Base-by-base conservation (phyloP, 1,139 yeast species). In the Groenewaldozyma auringiensis region DNA sequence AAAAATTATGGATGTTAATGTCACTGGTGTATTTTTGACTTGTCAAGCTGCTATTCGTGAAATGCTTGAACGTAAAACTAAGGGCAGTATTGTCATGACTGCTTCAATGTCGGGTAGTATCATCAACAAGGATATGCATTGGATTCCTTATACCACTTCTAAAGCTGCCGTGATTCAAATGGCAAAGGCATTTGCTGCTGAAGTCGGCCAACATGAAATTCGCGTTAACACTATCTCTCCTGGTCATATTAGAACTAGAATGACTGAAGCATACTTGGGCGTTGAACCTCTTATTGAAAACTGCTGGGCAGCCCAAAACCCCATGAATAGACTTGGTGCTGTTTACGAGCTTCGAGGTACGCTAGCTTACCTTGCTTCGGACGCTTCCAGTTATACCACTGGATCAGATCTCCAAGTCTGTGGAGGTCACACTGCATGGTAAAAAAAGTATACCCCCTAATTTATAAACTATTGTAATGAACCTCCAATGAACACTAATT, bases 331-430 rank as follows among this genome's bases (percentile, higher is more conserved):
- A 18, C 49, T 59, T 17, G 63, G 63, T 13, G 54, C 53, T 2
- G 55, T 55, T n/a, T 48, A 48, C 25, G 95, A 84, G 64, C 80
- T 83, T 62, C 83, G 81, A 32, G 94, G 94, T 48, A 78, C 87
- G 22, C 73, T 82, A 57, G 71, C 84, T 48, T 84, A 83, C 65
- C 72, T 84, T 60, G 83, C 88, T 35, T 75, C 84, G 18, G 64
- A 72, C 39, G 94, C 92, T 6, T 75, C 84, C 27, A 73, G 86
- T 17, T 84, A 80, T 68, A 82, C 92, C 37, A 84, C 94, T 16
- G 95, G 94, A 50, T 72, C 81, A 50, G 86, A 84, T 61, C 62
- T 84, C 52, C 73, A 79, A 48, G 88, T 84, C 45, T 92, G 85
- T 58, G 95, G 95, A 57, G 95, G 94, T 46, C 85, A 84, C 71